Evolutionary conservation across 2,329 filamentous ascomycete species (phyloP), one percentile per base, ranked within the genome.

Genomic region (Paracorniculantispora psalliotae): DNA sequence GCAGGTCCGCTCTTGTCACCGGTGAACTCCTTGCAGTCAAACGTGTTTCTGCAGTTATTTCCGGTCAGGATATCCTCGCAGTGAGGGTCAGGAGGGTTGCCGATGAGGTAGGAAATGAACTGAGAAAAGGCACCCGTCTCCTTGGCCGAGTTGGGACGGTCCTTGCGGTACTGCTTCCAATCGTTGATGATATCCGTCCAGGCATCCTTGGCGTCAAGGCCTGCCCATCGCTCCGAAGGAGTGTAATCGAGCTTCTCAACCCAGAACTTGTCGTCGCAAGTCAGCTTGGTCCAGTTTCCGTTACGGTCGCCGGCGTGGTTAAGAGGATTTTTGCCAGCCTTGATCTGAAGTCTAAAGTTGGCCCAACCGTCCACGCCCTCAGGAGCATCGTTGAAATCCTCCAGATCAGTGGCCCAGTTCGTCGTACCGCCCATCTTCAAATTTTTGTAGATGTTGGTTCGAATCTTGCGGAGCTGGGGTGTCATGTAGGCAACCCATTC

Each of bases 401-500:
- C 56, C 26, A 58, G 15, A 23, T 57, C 55, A 25, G 46, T 57
- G 21, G 55, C 55, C 55, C 55, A 57, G 46, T 49, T 48, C 4
- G 46, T 41, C 3, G 55, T 49, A n/a, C 55, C 55, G 6, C 55
- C 55, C 55, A 57, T 57, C 4, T 25, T 23, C 26, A 58, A 23
- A 21, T 30, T 13, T 48, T 52, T 51, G 28, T 58, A 58, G 6
- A 58, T 43, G 37, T 17, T 15, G 13, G 48, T 44, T 10, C 56
- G 43, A 10, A 2, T 37, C 9, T 46, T 46, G 47, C 37, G 28
- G 17, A 58, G 54, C 33, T 44, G 37, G 9, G 56, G 56, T 2
- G 37, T 60, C 63, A 65, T 64, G n/a, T 59, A 64, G 4, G 25
- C 23, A 0, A 58, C 62, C 52, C 60, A 61, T 43, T 60, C 28